A percentile compares a stretch with the other conserved stretches of the same genome.
phyloP scores from a whole-genome alignment of 1,284 basidiomycete species.

The Puccinia novopanici region DNA sequence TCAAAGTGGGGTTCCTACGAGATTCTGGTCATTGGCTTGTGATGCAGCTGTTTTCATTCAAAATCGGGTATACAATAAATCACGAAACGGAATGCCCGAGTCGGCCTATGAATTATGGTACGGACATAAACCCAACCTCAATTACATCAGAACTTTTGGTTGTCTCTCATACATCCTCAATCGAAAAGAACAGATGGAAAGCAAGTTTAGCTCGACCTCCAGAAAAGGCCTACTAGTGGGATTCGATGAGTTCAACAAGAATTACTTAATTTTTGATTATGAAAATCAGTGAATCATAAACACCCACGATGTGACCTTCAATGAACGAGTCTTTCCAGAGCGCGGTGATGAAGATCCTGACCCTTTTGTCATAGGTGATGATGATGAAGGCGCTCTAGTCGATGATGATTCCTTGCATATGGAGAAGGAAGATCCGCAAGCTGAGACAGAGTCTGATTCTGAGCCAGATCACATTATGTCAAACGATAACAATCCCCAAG shows the following conservation, averaged over 20 bases:
- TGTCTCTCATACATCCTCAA: conserved; percentile 15
- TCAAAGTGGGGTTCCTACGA: background rate
- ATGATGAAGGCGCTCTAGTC: background rate
- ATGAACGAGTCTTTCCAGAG: conserved; percentile 1
- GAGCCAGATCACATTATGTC: too few relatives aligned
- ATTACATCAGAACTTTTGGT: conserved; percentile 23
- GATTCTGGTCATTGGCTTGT: background rate
- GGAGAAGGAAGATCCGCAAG: background rate
- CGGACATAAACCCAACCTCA: background rate
- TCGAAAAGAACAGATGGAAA: background rate
- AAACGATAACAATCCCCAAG: too few relatives aligned
- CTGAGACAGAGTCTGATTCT: too few relatives aligned
- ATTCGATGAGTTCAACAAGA: background rate
- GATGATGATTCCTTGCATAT: background rate
- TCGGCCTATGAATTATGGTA: background rate
- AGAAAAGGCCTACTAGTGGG: conserved; percentile 1
- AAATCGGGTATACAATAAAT: conserved; percentile 12
- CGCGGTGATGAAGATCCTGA: background rate
- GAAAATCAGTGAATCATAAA: background rate
- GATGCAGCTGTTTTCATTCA: too few relatives aligned
- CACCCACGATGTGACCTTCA: background rate
- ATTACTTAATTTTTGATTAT: background rate
- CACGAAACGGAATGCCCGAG: background rate
- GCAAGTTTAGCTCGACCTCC: background rate
- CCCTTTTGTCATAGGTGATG: background rate